Percentiles rank a stretch among this genome's conserved stretches.
Evolutionary conservation across 1,139 yeast genomes (phyloP).

Genomic region (Lodderomyces elongisporus): DNA sequence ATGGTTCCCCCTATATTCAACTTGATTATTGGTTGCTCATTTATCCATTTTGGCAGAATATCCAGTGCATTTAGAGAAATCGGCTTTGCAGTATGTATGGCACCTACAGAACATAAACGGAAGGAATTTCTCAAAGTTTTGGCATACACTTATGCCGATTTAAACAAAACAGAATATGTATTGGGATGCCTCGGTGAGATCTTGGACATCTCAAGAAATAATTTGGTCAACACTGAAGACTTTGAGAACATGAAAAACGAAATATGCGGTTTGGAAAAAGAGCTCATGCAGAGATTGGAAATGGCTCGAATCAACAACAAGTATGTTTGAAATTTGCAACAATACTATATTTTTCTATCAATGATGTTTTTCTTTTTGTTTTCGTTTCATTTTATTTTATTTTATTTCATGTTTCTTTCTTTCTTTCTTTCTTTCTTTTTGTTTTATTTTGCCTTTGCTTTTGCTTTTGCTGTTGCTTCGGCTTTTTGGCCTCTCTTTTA

Average conservation of each 20-base stretch:
- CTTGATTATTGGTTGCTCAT: constrained; percentile 10
- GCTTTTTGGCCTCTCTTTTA: too few species aligned
- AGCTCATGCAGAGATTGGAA: constrained; percentile 5
- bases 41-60: constrained; percentile 9
- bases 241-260: constrained; percentile 6
- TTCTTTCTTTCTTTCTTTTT: neutral
- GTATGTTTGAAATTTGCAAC: constrained; percentile 3
- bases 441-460: too few species aligned
- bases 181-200: constrained; percentile 11
- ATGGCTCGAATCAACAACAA: constrained; percentile 2
- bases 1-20: constrained; percentile 7
- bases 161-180: constrained; percentile 8
- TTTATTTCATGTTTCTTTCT: too few species aligned
- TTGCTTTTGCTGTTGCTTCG: too few species aligned
- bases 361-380: too few species aligned
- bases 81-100: constrained; percentile 9
- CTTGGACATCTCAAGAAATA: constrained; percentile 10
- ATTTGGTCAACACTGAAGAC: constrained; percentile 3
- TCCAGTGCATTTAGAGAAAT: constrained; percentile 10
- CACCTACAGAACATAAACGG: constrained; percentile 5
- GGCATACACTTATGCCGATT: constrained; percentile 7
- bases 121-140: constrained; percentile 7
- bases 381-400: too few species aligned
- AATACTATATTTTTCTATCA: too few species aligned
- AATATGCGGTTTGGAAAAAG: constrained; percentile 5